phyloP scores from a whole-genome alignment of 2,329 filamentous ascomycete genomes.

The Verticillium nonalfalfae region DNA sequence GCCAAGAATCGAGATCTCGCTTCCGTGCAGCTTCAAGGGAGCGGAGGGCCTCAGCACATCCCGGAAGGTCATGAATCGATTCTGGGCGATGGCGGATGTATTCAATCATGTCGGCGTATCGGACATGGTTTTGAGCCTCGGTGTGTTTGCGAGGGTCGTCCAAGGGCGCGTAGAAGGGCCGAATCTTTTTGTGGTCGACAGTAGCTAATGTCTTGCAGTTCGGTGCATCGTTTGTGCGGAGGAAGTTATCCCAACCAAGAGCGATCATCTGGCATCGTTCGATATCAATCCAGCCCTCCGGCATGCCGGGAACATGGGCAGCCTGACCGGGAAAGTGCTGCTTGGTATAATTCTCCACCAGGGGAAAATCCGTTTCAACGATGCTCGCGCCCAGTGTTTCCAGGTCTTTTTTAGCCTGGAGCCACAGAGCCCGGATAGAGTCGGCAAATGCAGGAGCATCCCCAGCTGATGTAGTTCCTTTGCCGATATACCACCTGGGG shows the following conservation, averaged over 20 bases:
- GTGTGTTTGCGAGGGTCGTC: conserved; percentile 3
- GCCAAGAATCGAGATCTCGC: conserved; percentile 6
- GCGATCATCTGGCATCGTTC: conserved; percentile 32
- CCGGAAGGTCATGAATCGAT: conserved; percentile 1
- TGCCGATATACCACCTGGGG: conserved; percentile 44
- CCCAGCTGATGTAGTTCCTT: conserved; percentile 9
- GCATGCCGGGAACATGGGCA: conserved; percentile 4
- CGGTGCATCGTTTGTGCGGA: conserved; percentile 31
- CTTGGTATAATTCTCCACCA: conserved; percentile 5
- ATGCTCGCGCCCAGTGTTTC: conserved; percentile 33
- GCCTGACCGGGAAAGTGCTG: conserved; percentile 1
- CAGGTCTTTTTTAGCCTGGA: conserved; percentile 24
- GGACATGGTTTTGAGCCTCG: conserved; percentile 8
- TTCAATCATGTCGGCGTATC: conserved; percentile 6
- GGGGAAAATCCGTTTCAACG: conserved; percentile 17
- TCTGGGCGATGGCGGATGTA: not conserved
- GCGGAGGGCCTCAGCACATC: conserved; percentile 1
- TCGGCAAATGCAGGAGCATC: not conserved
- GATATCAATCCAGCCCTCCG: conserved; percentile 30
- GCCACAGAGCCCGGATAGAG: conserved; percentile 18
- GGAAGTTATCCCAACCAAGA: conserved; percentile 43
- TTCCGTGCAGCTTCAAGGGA: conserved; percentile 6
- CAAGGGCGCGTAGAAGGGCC: conserved; percentile 6
- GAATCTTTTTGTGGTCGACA: conserved; percentile 29
- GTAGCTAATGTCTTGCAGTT: conserved; percentile 26